A percentile compares a stretch with the other conserved stretches of the same genome.
These are phyloP conservation scores for Rubia yunnanensis DNA, from an alignment of 257 asterid species.

Conservation along the genomic window DNA sequence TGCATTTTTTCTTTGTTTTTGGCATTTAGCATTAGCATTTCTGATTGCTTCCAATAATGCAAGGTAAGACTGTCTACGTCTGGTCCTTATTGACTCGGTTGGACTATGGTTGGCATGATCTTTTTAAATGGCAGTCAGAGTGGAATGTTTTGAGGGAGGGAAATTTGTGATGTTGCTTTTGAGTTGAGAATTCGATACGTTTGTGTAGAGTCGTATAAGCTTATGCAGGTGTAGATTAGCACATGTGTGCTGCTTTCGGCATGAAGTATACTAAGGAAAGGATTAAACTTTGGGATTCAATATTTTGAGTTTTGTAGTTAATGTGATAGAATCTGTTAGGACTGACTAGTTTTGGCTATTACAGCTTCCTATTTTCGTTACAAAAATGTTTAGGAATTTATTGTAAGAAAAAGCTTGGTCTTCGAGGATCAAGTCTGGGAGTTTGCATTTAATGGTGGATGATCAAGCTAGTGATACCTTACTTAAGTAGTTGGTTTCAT, in stretches of 20 bases:
- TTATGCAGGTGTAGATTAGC: not conserved
- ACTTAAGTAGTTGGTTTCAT: constrained; percentile 15
- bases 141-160: not conserved
- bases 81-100: no score
- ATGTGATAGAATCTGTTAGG: not conserved
- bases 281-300: not conserved
- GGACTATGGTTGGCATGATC: no score
- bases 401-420: not conserved
- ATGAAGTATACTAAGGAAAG: not conserved
- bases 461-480: not conserved
- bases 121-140: not conserved
- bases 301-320: not conserved
- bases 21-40: not conserved
- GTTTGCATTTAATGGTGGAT: not conserved
- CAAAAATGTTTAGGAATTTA: not conserved
- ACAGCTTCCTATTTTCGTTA: not conserved
- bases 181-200: not conserved
- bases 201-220: not conserved
- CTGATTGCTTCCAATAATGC: not conserved
- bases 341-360: not conserved
- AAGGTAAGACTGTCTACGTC: not conserved
- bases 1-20: constrained; percentile 1
- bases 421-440: not conserved
- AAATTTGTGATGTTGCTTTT: not conserved
- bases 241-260: not conserved